Percentiles rank a stretch among this genome's conserved stretches.
Conservation (phyloP, 306 rosid genomes). For the Ziziphus jujuba region DNA sequence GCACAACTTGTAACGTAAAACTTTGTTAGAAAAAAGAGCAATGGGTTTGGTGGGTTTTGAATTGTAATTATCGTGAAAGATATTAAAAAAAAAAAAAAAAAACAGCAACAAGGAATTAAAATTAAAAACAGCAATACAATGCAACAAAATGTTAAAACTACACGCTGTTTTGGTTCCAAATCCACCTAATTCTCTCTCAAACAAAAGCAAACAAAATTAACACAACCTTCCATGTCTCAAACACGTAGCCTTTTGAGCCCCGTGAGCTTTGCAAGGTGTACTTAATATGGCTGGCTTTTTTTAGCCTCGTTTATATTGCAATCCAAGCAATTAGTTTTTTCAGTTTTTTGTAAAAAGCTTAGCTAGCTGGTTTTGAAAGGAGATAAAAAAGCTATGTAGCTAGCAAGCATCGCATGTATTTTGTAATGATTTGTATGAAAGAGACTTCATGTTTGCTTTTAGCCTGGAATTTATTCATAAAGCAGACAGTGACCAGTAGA, state of each 20-base stretch:
- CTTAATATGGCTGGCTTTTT: too few relatives aligned
- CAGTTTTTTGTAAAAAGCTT: too few relatives aligned
- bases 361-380: too few relatives aligned
- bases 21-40: neutral
- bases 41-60: neutral
- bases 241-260: too few relatives aligned
- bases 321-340: too few relatives aligned
- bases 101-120: too few relatives aligned
- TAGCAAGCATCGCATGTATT: neutral
- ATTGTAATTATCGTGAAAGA: conserved; percentile 17
- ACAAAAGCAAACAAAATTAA: neutral
- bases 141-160: neutral
- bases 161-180: neutral
- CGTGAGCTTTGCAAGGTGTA: too few relatives aligned
- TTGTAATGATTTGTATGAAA: neutral
- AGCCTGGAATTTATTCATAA: too few relatives aligned
- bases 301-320: too few relatives aligned
- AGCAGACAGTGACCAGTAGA: neutral
- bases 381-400: too few relatives aligned
- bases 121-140: too few relatives aligned
- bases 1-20: conserved; percentile 10
- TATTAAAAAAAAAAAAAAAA: neutral
- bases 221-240: too few relatives aligned
- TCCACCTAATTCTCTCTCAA: neutral
- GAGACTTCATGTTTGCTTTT: neutral